Evolutionary conservation across 345 rosid genomes (phyloP), one percentile per base, ranked within the genome.

Genomic region (Boechera retrofracta): DNA sequence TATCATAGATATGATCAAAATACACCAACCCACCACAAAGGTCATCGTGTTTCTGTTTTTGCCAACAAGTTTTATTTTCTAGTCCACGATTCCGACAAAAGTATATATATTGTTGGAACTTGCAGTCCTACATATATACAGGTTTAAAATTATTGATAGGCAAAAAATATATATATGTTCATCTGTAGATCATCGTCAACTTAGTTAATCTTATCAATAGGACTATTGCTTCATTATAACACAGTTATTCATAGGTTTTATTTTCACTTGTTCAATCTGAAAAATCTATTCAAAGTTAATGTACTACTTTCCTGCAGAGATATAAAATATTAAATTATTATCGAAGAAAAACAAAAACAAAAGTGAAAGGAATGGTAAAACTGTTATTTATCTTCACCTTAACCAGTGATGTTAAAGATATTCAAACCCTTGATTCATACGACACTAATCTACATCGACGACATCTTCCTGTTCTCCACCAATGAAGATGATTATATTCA

Each of bases 1-100:
- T 36, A 36, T 36, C 38, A 36, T 7, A 36, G 39, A 36, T 36
- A 36, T 36, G 39, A 31, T 32, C 57, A 60, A 35, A 59, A 35
- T 44, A 48, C 58, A 47, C 49, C 67, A 60, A 60, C 75, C 74
- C 75, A 57, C 47, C 57, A 44, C 21, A 21, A 9, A 24, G 11
- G 52, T 33, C 32, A 5, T 70, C 39, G 39, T 70, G 55, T 57
- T 56, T 13, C 18, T 32, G 35, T 45, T 45, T 38, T 39, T 41
- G 7, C 67, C 21, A 24, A 10, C 49, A 39, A 39, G 4, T 62
- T 3, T 21, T 24, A 28, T 41, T 42, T 41, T 13, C 16, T 41
- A 62, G 35, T 63, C 52, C 21, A 7, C 35, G 51, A 41, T 41
- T 42, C 21, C 67, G 51, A 61, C 33, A 61, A 58, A n/a, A n/a